Base-by-base conservation (phyloP, 148 eudicot genomes). In the Nepenthes mirabilis region DNA sequence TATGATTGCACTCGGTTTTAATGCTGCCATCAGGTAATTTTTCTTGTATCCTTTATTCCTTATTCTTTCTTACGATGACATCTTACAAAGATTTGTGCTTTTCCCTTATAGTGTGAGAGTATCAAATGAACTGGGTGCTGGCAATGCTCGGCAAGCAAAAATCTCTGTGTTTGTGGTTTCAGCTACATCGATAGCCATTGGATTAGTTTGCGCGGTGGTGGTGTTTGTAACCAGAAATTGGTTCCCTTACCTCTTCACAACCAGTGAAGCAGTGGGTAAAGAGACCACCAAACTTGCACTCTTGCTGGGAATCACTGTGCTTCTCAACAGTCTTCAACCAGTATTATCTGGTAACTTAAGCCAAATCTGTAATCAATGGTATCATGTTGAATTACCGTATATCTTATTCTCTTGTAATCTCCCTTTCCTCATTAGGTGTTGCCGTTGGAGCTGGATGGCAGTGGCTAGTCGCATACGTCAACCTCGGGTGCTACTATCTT, bases 391-490 rank as follows among this genome's bases (percentile, higher is more conserved):
- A 32, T 9, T 14, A 34, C 14, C 9, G 8, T 3, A n/a, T 34
- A 57, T 35, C 11, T 12, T 36, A 37, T 1, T 2, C 33, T 11
- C 33, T 45, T 56, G 36, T 5, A 1, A 23, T 23, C 32, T 34
- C 53, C 9, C 63, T 54, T 37, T 61, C 3, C 32, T 12, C 32
- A 33, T 43, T 48, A 88, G 96, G 96, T 36, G 96, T 88, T 59
- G 91, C 96, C 9, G 74, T 88, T 66, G 96, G 96, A 82, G 96
- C 91, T 43, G 96, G 91, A 66, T 88, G 96, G 96, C 96, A 88
- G 68, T 56, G 79, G 12, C 65, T 79, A 56, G 89, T 88, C 8
- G 96, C 96, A 2, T 88, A 79, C 69, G 74, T 88, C 64, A 88
- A 88, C 66, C 79, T 88, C 5, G 91, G 78, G 1, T 88, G 87